These are phyloP conservation scores for Aspergillus nidulans DNA, from an alignment of 495 filamentous ascomycete genomes.

Conservation along the genomic window DNA sequence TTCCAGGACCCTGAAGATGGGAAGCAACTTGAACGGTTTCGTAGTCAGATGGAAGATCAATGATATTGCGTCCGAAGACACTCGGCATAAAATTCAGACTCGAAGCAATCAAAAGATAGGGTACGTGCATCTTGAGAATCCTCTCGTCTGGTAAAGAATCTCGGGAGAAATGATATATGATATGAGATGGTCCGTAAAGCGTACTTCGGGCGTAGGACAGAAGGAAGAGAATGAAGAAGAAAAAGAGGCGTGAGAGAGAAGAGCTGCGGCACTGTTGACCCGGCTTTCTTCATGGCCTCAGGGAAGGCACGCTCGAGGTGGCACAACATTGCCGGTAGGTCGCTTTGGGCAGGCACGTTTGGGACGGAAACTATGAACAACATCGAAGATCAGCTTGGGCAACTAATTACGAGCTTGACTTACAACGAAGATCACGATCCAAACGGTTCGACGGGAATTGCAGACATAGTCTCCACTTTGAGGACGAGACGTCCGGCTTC, in stretches of 20 bases:
- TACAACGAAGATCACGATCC: no score
- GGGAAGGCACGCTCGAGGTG: not conserved
- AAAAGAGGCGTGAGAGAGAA: not conserved
- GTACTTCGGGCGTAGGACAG: slow-evolving; percentile 1
- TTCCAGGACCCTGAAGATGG: not conserved
- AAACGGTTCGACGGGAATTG: not conserved
- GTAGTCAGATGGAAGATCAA: slow-evolving; percentile 7
- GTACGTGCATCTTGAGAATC: slow-evolving; percentile 25
- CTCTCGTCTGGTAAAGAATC: slow-evolving; percentile 12
- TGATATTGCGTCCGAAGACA: slow-evolving; percentile 14
- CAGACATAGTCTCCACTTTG: no score
- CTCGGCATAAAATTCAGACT: slow-evolving; percentile 12
- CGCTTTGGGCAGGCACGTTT: not conserved
- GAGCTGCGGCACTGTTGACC: not conserved
- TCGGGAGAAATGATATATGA: slow-evolving; percentile 21
- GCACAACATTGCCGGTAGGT: not conserved
- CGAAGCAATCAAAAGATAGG: slow-evolving; percentile 12
- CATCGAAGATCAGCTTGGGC: not conserved
- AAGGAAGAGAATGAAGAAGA: slow-evolving; percentile 6
- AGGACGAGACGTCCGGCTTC: no score
- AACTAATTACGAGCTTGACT: no score
- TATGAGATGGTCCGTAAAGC: slow-evolving; percentile 19
- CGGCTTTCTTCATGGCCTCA: not conserved
- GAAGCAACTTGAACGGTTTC: not conserved
- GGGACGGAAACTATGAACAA: not conserved